Evolutionary conservation across 176 grass and related monocot species (phyloP).

Genomic region (Saccharum spontaneum): DNA sequence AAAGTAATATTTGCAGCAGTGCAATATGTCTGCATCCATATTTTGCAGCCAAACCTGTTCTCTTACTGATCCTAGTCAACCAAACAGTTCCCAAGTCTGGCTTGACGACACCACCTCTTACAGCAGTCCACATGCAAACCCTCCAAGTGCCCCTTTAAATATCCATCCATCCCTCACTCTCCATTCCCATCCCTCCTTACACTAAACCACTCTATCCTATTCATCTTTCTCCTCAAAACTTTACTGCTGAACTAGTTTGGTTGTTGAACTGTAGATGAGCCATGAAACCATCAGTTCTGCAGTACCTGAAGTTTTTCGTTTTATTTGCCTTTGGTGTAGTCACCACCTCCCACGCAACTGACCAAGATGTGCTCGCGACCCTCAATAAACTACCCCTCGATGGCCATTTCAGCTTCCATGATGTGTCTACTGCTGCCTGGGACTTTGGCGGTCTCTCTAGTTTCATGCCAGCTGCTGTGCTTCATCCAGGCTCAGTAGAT

Average conservation of each 20-base stretch:
- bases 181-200: conserved; percentile 33
- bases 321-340: conserved; percentile 51
- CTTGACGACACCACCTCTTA: conserved; percentile 34
- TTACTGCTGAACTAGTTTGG: conserved; percentile 13
- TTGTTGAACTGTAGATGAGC: background rate
- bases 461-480: conserved; percentile 47
- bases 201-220: conserved; percentile 18
- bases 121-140: conserved; percentile 22
- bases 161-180: conserved; percentile 52
- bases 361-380: conserved; percentile 26
- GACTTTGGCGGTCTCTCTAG: conserved; percentile 73
- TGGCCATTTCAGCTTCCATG: conserved; percentile 57
- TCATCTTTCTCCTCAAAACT: conserved; percentile 35
- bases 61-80: conserved; percentile 21
- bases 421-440: conserved; percentile 49
- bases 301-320: conserved; percentile 52
- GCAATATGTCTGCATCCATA: conserved; percentile 30
- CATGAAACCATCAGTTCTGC: conserved; percentile 45
- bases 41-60: conserved; percentile 22
- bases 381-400: conserved; percentile 49
- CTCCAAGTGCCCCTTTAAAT: conserved; percentile 62
- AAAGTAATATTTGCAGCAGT: conserved; percentile 23
- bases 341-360: conserved; percentile 40
- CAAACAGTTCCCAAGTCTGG: conserved; percentile 24
- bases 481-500: conserved; percentile 57